Base-by-base conservation (phyloP, 2,329 filamentous ascomycete species). In the Fusarium buxicola region DNA sequence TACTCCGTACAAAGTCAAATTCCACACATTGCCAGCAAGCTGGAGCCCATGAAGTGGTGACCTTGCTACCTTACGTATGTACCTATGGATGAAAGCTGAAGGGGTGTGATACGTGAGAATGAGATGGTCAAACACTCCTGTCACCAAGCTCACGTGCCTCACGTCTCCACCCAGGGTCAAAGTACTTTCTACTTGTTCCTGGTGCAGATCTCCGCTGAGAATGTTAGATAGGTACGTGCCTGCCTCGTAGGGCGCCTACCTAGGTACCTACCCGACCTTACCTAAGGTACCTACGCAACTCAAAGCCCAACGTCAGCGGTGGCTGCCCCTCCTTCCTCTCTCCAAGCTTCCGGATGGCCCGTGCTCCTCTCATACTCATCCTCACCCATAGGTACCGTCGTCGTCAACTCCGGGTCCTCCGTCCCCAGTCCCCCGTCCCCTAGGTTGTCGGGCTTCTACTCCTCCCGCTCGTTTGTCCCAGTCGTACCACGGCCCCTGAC, bases 241-340 rank as follows among this genome's bases (percentile, higher is more conserved):
- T 48, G 48, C 35, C 52, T 35, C 36, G 56, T 31, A 49, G 34
- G 47, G 44, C n/a, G n/a, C n/a, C n/a, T n/a, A n/a, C n/a, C n/a
- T n/a, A n/a, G n/a, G n/a, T n/a, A n/a, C n/a, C n/a, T n/a, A 21
- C 21, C 21, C 6, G 4, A 21, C 21, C 6, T 21, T 21, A 21
- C 21, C 21, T 21, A 21, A 21, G 21, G 21, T 21, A 21, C 21
- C 21, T 65, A 66, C 51, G 58, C 58, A 62, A 24, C 18, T 31
- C 10, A 60, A 30, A 25, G 31, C 50, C 27, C 59, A 68, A 69
- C 66, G 66, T 69, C 67, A 69, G 67, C 65, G 47, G 41, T 58
- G 32, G 12, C 38, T 60, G 63, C 63, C 63, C 62, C 63, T 65
- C 62, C 51, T 49, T 55, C 44, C 51, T 30, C 36, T n/a, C 45